Base-by-base conservation (phyloP, 192 early-diverging fungal species). In the Coemansia brasiliensis region DNA sequence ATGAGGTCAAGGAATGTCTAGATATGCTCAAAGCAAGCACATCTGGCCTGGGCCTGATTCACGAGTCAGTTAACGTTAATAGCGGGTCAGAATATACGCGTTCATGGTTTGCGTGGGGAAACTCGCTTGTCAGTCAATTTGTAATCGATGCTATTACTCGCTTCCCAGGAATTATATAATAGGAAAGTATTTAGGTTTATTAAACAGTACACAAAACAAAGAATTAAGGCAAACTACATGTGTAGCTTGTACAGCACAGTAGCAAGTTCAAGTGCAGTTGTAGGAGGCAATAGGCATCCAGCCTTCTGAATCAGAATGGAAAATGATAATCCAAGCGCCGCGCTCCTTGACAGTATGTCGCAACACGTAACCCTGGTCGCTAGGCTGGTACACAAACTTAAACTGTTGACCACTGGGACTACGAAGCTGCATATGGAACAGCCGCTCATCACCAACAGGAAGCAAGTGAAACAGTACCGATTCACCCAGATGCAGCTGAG, bases 41-140 rank as follows among this genome's bases (percentile, higher is more conserved):
- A 2, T 66, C 82, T 16, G 81, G 81, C 2, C 77, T 69, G 15
- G 86, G 86, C 1, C 69, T 86, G 24, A 88, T 89, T 74, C 85
- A 86, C 61, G 88, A 90, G 69, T 80, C 85, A 0, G 80, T 90
- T 24, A 57, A 61, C 29, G 82, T 72, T 18, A 56, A 82, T 27
- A 51, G 81, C 10, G 68, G 63, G 0, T 15, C 26, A 16, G 65
- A 72, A 12, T 78, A 72, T 29, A 78, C 64, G 6, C 51, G 68
- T 21, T 65, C 68, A 2, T 78, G 74, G 68, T 78, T 78, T 53
- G 68, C 74, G 1, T 78, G 74, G 74, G 59, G 65, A 53, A 78
- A 78, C 57, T 66, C 68, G 49, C 54, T 78, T 8, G 54, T 35
- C 1, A 51, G 57, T 32, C 74, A 71, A 50, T 45, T 78, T 51